These are phyloP conservation scores for Nematodospora valgi DNA, from an alignment of 805 yeast species.

Conservation along the genomic window DNA sequence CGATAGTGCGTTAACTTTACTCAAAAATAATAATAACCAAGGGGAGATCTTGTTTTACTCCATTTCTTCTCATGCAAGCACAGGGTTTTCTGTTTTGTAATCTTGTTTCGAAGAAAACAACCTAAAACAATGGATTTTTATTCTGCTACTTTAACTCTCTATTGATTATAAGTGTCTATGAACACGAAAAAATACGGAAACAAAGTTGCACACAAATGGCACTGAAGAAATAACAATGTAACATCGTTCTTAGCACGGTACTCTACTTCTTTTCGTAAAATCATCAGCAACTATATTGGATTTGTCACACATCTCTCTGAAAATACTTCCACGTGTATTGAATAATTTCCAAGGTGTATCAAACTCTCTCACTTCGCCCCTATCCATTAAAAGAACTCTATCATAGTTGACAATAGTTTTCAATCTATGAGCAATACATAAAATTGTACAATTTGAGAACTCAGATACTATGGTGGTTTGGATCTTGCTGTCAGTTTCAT, in stretches of 20 bases:
- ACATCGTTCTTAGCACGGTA: no score
- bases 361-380: conserved; percentile 30
- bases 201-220: not conserved
- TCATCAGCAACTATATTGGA: conserved; percentile 20
- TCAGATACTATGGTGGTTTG: conserved; percentile 30
- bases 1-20: no score
- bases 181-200: no score
- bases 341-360: conserved; percentile 33
- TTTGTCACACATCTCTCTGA: conserved; percentile 36
- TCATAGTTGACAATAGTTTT: conserved; percentile 35
- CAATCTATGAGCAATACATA: conserved; percentile 39
- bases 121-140: no score
- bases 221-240: no score
- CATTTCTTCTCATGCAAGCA: no score
- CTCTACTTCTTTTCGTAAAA: not conserved
- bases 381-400: conserved; percentile 32
- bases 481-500: conserved; percentile 35
- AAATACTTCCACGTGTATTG: conserved; percentile 22
- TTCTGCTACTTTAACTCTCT: no score
- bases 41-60: no score
- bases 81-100: no score
- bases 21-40: no score
- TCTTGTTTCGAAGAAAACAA: no score
- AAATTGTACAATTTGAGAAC: conserved; percentile 30
- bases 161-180: no score